Base-by-base conservation (phyloP, 148 eudicot genomes). In the Chenopodium quinoa region DNA sequence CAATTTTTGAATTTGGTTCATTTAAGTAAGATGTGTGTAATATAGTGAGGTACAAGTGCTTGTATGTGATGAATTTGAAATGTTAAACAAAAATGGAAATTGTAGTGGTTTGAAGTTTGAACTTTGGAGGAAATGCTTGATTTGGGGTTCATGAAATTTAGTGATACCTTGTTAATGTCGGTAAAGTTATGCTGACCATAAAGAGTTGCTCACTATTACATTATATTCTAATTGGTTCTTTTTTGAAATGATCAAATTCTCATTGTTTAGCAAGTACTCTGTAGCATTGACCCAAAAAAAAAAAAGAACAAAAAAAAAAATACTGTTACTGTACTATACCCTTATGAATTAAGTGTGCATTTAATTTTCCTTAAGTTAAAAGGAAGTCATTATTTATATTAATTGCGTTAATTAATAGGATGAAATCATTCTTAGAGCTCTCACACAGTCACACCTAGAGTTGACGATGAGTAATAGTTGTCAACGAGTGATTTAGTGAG, bases 41-140 rank as follows among this genome's bases (percentile, higher is more conserved):
- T 74, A 50, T 50, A 50, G 58, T 23, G 9, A 4, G 1, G 8
- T 25, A 0, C 8, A 44, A 4, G 31, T 20, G 22, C 22, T 44
- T 72, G 75, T 72, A 73, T 44, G 25, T 74, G 56, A 73, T 47
- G 37, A 0, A 22, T 40, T 40, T 20, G 16, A 72, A 72, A 72
- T 72, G 54, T 29, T 47, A 2, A 48, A 46, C 16, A 40, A 22
- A 71, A 20, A 20, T 40, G 52, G 16, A 40, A 20, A 40, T 44
- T 71, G 11, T n/a, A 14, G 6, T 74, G 77, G 77, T 48, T 74
- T 73, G 76, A 73, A 48, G 3, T 79, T 79, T 73, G 46, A 72
- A 29, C 13, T 78, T 78, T 20, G 40, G 71, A 50, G 52, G 46
- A 37, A 19, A 34, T 71, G 1, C 14, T 71, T 71, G 52, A 40